phyloP scores from a whole-genome alignment of 1,284 basidiomycete genomes.

The Athelia psychrophila region DNA sequence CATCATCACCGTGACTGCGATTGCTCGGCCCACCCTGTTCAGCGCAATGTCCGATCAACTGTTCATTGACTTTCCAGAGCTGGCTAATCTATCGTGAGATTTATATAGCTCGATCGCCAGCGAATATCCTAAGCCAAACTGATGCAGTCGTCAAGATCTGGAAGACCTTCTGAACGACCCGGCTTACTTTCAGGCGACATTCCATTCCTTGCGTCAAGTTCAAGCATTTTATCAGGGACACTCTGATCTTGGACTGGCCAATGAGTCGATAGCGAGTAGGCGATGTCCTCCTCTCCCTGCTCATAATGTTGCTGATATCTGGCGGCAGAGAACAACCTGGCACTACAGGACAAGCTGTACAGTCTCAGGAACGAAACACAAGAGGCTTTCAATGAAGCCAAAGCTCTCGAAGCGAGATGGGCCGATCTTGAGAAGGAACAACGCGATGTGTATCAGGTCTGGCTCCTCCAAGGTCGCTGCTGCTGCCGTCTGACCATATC shows the following conservation, averaged over 20 bases:
- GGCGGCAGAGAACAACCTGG: conserved; percentile 65
- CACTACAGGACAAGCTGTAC: conserved; percentile 72
- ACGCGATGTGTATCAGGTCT: conserved; percentile 81
- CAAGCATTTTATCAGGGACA: conserved; percentile 74
- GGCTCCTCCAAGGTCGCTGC: conserved; percentile 14
- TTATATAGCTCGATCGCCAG: conserved; percentile 2
- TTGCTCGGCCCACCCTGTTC: conserved; percentile 6
- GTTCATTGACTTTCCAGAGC: conserved; percentile 66
- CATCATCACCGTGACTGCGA: not conserved
- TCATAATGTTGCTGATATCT: conserved; percentile 3
- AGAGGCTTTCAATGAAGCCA: conserved; percentile 82
- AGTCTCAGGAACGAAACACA: conserved; percentile 76
- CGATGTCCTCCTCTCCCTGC: conserved; percentile 13
- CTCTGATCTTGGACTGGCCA: conserved; percentile 75
- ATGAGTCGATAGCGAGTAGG: conserved; percentile 82
- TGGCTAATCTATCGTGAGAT: conserved; percentile 65
- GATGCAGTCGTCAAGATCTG: conserved; percentile 74
- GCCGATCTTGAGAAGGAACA: conserved; percentile 85
- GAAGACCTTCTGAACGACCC: conserved; percentile 83
- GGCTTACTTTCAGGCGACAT: conserved; percentile 82
- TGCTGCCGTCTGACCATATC: conserved; percentile 1
- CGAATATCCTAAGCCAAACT: conserved; percentile 9
- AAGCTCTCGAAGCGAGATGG: conserved; percentile 77
- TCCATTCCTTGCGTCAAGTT: conserved; percentile 76
- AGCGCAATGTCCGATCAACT: conserved; percentile 44